Evolutionary conservation across 208 protist species (phyloP), one percentile per base, ranked within the genome.

Genomic region (Tritrichomonas foetus): DNA sequence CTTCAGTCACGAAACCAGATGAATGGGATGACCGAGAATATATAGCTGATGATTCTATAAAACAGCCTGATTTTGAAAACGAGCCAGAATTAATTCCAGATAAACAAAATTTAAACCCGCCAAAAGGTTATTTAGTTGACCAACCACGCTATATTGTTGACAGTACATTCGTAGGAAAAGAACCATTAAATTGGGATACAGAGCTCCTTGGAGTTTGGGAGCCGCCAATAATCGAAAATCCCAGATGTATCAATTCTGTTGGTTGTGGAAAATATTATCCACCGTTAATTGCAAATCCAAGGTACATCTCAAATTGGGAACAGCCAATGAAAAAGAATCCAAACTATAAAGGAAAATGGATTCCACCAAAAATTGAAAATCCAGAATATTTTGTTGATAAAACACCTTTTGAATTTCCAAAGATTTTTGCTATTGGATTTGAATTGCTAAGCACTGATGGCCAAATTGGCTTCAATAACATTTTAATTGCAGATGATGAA

Each of bases 11-110:
- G 20, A 96, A 96, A 78, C 95, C 95, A 16, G 33, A 49, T 47
- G 95, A 96, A 74, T 96, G 95, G 95, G 95, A 96, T 55, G 95
- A 96, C 78, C 94, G 95, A 9, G 82, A 94, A 49, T 93, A 95
- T 66, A 96, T 96, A 14, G 94, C 94, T n/a, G 95, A 96, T 93
- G 44, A 94, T 33, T 80, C 95, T 16, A 80, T 92, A 20, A 95
- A 96, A 72, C 95, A 95, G 49, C 33, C 94, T 0, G 95, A 95
- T 66, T 75, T 16, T 33, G 33, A 66, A 66, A 20, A 93, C 41
- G 82, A 93, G 33, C 95, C 93, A 93, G 72, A 93, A 78, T 69
- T 69, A 44, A 93, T 93, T 47, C 30, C 47, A 30, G 93, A 94
- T 64, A 94, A 94, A 78, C 27, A 94, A 33, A 72, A 95, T 33